Evolutionary conservation across 2,329 filamentous ascomycete species (phyloP).

Genomic region (Botryotinia convoluta): DNA sequence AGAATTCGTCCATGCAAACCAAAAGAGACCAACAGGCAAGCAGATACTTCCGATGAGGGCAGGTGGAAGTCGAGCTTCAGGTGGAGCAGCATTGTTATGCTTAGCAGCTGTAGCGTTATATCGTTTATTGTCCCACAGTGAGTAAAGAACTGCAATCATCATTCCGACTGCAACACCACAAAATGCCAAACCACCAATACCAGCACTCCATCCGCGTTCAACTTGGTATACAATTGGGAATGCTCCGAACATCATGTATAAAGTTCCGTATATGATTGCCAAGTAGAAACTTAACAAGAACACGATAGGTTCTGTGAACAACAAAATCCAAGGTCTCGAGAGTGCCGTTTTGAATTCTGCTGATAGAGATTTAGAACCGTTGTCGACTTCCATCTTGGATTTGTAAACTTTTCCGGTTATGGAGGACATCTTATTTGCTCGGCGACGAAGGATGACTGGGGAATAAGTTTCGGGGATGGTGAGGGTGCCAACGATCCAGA

Average conservation of each 20-base stretch:
- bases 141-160: slow-evolving; percentile 54
- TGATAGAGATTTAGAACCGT: slow-evolving; percentile 54
- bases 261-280: slow-evolving; percentile 48
- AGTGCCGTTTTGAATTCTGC: slow-evolving; percentile 73
- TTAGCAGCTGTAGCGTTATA: slow-evolving; percentile 44
- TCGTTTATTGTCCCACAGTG: slow-evolving; percentile 53
- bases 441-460: slow-evolving; percentile 67
- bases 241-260: slow-evolving; percentile 58
- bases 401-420: slow-evolving; percentile 58
- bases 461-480: slow-evolving; percentile 59
- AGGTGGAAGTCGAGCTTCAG: slow-evolving; percentile 63
- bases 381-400: slow-evolving; percentile 68
- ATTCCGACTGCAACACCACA: slow-evolving; percentile 68
- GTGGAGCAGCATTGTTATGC: slow-evolving; percentile 53
- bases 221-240: slow-evolving; percentile 65
- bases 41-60: slow-evolving; percentile 60
- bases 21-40: slow-evolving; percentile 63
- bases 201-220: slow-evolving; percentile 56
- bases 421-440: slow-evolving; percentile 60
- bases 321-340: slow-evolving; percentile 79
- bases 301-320: slow-evolving; percentile 83
- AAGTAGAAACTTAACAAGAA: slow-evolving; percentile 73
- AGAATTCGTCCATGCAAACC: slow-evolving; percentile 65
- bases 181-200: slow-evolving; percentile 62
- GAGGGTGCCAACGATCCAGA: slow-evolving; percentile 54